Base-by-base conservation (phyloP, 2,329 filamentous ascomycete genomes). In the Sarocladiaceae sp. region DNA sequence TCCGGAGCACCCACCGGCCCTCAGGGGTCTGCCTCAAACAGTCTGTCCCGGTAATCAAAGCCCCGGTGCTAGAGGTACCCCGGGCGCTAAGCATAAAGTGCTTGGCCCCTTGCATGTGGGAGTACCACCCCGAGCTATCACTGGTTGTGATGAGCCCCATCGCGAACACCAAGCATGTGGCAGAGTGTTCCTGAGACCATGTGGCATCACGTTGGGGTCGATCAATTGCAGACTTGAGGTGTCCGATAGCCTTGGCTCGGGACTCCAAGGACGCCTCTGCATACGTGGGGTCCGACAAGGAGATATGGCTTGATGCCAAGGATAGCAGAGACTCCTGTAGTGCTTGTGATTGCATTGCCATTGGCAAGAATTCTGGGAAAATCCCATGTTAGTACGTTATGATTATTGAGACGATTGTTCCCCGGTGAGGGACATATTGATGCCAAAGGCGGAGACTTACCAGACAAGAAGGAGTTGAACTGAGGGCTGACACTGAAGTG, bases 1-100 rank as follows among this genome's bases (percentile, higher is more conserved):
- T 57, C 10, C 56, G 53, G 4, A 58, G 53, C 12, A 58, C 51
- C 56, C 56, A 58, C 36, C 54, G 55, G 1, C 56, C 56, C 4
- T 58, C 56, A 2, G 49, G 51, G 7, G 18, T 46, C 11, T 25
- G 18, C 25, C n/a, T 46, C 40, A 57, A 55, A 25, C 51, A 53
- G 7, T 55, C 56, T 1, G 52, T 51, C 2, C 54, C 56, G 6
- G 17, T 36, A 12, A 57, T 12, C n/a, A 37, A 23, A 0, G 10
- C 36, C 2, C 54, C 54, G 3, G 37, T 35, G 15, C 50, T 52
- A 2, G 47, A 26, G 4, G 28, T 12, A 1, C 28, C 51, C 12
- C 20, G 51, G 2, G 56, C 56, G n/a, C 52, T 53, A 13, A 49
- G 51, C 17, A 57, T 57, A 26, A 57, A 33, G 5, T 39, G 53